Conservation (phyloP, 192 early-diverging fungal genomes). For the Gaertneriomyces sp. region DNA sequence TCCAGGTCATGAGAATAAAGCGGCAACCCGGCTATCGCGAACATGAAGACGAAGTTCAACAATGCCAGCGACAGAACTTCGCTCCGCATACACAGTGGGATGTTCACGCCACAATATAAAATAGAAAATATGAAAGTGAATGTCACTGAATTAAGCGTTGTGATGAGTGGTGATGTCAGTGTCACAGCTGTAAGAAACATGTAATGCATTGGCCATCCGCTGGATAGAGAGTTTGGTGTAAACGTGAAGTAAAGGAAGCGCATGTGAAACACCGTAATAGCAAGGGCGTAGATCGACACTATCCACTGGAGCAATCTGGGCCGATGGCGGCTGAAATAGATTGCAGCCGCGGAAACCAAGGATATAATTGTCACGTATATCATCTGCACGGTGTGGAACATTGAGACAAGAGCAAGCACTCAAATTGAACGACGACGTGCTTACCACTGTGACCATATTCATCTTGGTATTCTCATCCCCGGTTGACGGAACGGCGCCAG, state of each 20-base stretch:
- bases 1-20: neutral
- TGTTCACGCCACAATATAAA: slow-evolving; percentile 6
- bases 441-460: too few relatives aligned
- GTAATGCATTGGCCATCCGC: neutral
- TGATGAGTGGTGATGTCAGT: neutral
- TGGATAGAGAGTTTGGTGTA: neutral
- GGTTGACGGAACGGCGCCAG: too few relatives aligned
- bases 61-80: neutral
- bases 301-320: neutral
- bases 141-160: neutral
- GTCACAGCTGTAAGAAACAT: neutral
- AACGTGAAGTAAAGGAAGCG: neutral
- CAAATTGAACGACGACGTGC: too few relatives aligned
- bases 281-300: neutral
- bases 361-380: neutral
- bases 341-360: neutral
- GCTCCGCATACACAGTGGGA: neutral
- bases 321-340: neutral
- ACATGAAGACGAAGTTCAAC: slow-evolving; percentile 6
- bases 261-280: neutral
- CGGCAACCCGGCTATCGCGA: neutral
- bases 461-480: too few relatives aligned
- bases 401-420: neutral
- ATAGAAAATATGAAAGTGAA: neutral
- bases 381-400: neutral